Evolutionary conservation across 805 yeast genomes (phyloP).

Genomic region (Kluyveromyces lactis): DNA sequence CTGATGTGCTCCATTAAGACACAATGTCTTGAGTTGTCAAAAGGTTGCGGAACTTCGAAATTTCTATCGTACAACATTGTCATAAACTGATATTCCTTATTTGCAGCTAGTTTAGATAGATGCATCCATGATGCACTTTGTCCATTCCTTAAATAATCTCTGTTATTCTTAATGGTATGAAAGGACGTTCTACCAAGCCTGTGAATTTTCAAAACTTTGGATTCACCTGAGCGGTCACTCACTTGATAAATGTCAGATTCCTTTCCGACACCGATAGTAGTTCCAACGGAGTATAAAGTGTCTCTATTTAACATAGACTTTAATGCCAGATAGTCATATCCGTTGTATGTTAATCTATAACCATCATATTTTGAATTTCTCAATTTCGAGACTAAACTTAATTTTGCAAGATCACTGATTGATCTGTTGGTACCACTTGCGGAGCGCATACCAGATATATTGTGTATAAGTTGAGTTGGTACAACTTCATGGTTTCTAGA

Average conservation of each 20-base stretch:
- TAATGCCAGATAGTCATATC: conserved; percentile 87
- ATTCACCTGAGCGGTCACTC: conserved; percentile 55
- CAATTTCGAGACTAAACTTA: conserved; percentile 65
- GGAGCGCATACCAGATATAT: conserved; percentile 68
- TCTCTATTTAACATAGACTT: conserved; percentile 73
- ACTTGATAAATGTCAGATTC: conserved; percentile 92
- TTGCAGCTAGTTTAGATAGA: conserved; percentile 81
- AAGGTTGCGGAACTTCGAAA: conserved; percentile 81
- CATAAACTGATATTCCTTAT: conserved; percentile 88
- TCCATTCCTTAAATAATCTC: conserved; percentile 72
- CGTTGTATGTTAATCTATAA: conserved; percentile 77
- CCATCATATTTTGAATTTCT: conserved; percentile 96
- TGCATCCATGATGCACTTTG: conserved; percentile 89
- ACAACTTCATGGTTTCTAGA: conserved; percentile 91
- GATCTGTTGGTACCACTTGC: conserved; percentile 70
- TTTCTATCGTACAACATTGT: conserved; percentile 61
- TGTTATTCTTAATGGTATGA: conserved; percentile 81
- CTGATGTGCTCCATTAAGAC: conserved; percentile 85
- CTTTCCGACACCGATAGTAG: conserved; percentile 92
- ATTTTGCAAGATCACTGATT: conserved; percentile 79
- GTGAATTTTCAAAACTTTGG: conserved; percentile 79
- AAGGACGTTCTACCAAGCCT: conserved; percentile 92
- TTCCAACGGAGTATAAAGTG: conserved; percentile 69
- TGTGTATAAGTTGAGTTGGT: conserved; percentile 77
- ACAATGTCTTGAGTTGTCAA: conserved; percentile 84